Percentiles rank a stretch among this genome's conserved stretches.
phyloP scores from a whole-genome alignment of 2,329 filamentous ascomycete genomes.

The Exophiala oligosperma region DNA sequence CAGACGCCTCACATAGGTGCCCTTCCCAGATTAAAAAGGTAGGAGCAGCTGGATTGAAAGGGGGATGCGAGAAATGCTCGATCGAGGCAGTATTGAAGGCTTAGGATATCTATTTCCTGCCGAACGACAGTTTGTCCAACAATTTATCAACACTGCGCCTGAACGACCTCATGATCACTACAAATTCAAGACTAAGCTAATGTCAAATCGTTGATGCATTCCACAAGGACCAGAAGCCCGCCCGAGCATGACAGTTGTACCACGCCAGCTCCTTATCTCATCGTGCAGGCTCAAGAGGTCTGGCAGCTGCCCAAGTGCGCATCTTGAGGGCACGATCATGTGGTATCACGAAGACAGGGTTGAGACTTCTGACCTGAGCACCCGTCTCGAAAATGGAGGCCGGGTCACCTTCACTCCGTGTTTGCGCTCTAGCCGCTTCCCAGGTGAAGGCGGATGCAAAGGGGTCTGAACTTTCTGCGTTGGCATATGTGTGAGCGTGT shows the following conservation, averaged over 20 bases:
- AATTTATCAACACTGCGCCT: too few species aligned
- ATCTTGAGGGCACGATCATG: constrained; percentile 66
- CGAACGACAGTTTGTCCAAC: too few species aligned
- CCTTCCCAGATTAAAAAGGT: too few species aligned
- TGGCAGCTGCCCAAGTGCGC: constrained; percentile 63
- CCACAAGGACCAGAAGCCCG: too few species aligned
- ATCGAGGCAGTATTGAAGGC: too few species aligned
- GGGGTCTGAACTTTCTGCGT: constrained; percentile 29
- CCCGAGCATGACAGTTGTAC: not conserved
- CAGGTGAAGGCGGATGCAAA: constrained; percentile 42
- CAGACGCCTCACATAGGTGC: too few species aligned
- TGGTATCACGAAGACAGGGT: constrained; percentile 85
- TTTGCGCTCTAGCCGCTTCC: constrained; percentile 41
- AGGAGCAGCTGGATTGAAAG: too few species aligned
- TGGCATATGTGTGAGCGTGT: constrained; percentile 55
- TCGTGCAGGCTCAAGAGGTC: constrained; percentile 54
- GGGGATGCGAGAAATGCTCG: too few species aligned
- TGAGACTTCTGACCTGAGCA: constrained; percentile 53
- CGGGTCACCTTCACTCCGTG: constrained; percentile 44
- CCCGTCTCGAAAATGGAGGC: constrained; percentile 46
- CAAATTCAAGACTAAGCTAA: too few species aligned
- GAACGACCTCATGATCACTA: too few species aligned
- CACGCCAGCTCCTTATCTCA: constrained; percentile 12
- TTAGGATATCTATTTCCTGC: too few species aligned
- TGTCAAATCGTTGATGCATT: too few species aligned